phyloP scores from a whole-genome alignment of 148 eudicot species.

The Nepenthes gracilis region DNA sequence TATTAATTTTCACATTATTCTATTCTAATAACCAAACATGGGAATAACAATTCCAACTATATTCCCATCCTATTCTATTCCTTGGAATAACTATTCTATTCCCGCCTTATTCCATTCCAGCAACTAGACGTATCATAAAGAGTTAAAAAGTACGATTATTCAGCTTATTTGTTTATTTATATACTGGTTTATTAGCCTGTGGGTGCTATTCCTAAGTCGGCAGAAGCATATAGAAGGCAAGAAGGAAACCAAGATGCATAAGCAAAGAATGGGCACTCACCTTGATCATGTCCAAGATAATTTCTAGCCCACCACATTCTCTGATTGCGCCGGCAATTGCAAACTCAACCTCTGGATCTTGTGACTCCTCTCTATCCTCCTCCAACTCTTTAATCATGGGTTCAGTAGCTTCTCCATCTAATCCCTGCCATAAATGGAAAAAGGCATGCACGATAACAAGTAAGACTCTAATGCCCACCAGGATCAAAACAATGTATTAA shows the following conservation, averaged over 20 bases:
- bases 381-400: slow-evolving; percentile 99
- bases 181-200: too few species aligned
- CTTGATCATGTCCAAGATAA: slow-evolving; percentile 83
- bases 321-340: slow-evolving; percentile 93
- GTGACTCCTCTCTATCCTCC: slow-evolving; percentile 96
- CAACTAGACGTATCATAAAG: too few species aligned
- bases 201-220: too few species aligned
- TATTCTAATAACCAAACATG: too few species aligned
- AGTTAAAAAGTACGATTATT: too few species aligned
- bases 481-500: background rate
- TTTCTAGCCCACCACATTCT: slow-evolving; percentile 91
- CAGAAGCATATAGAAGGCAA: slow-evolving; percentile 1
- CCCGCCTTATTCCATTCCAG: too few species aligned
- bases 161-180: too few species aligned
- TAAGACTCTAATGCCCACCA: background rate
- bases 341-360: slow-evolving; percentile 99
- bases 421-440: slow-evolving; percentile 45
- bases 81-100: too few species aligned
- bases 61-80: too few species aligned
- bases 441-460: slow-evolving; percentile 1
- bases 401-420: slow-evolving; percentile 99
- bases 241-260: background rate
- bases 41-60: too few species aligned
- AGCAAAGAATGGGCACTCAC: slow-evolving; percentile 22
- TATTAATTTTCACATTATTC: too few species aligned